A percentile compares a stretch with the other conserved stretches of the same genome.
phyloP scores from a whole-genome alignment of 768 basidiomycete genomes.

The Galerina marginata region DNA sequence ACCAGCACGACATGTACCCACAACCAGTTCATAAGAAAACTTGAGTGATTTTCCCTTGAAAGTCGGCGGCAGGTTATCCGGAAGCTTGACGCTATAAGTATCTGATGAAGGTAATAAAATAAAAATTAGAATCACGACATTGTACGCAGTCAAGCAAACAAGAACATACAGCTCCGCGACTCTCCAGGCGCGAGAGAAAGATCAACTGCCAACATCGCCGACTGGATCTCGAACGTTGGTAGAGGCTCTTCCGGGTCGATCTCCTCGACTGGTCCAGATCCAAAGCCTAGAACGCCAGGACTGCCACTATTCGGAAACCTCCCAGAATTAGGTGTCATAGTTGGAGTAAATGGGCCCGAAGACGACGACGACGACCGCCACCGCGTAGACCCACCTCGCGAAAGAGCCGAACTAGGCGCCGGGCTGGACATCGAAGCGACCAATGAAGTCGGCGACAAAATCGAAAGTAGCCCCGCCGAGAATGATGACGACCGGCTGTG shows the following conservation, averaged over 20 bases:
- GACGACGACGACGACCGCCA: slow-evolving; percentile 17
- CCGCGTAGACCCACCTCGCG: slow-evolving; percentile 7
- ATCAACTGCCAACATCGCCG: slow-evolving; percentile 91
- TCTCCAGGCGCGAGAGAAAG: slow-evolving; percentile 84
- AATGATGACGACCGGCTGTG: slow-evolving; percentile 59
- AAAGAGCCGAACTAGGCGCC: slow-evolving; percentile 11
- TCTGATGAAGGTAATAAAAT: slow-evolving; percentile 51
- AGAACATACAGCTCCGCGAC: slow-evolving; percentile 75
- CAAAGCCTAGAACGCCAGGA: slow-evolving; percentile 19
- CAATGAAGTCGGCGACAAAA: slow-evolving; percentile 47
- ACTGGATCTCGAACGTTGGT: slow-evolving; percentile 86
- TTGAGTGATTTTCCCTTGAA: slow-evolving; percentile 83
- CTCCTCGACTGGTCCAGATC: slow-evolving; percentile 33
- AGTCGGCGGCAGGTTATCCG: slow-evolving; percentile 85
- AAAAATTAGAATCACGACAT: not conserved
- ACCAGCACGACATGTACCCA: slow-evolving; percentile 81
- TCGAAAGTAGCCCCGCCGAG: slow-evolving; percentile 56
- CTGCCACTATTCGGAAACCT: slow-evolving; percentile 22
- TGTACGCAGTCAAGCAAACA: not conserved
- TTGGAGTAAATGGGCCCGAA: slow-evolving; percentile 8
- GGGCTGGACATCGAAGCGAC: slow-evolving; percentile 24
- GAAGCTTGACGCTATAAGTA: slow-evolving; percentile 78
- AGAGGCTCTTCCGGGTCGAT: slow-evolving; percentile 69
- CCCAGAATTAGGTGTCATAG: slow-evolving; percentile 18
- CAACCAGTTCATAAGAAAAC: slow-evolving; percentile 90